These are phyloP conservation scores for Phytophthora crassamura DNA, from an alignment of 352 stramenopile species.

Conservation along the genomic window DNA sequence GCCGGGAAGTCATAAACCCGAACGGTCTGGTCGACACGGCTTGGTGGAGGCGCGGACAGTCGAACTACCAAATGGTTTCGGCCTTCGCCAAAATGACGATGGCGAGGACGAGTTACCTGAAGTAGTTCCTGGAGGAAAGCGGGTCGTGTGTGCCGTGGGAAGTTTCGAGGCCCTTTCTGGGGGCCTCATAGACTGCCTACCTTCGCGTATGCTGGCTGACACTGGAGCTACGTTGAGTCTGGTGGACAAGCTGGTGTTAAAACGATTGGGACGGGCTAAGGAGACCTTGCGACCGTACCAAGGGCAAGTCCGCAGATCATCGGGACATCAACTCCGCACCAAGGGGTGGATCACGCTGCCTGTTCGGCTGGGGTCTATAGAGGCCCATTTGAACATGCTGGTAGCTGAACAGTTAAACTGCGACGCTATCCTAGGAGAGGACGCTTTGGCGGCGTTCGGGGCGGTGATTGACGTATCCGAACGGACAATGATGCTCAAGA, in stretches of 20 bases:
- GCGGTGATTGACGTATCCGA: conserved; percentile 2
- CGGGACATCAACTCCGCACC: not conserved
- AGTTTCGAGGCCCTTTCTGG: not conserved
- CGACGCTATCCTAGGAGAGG: conserved; percentile 2
- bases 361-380: not conserved
- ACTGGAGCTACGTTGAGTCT: conserved; percentile 8
- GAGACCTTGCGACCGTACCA: not conserved
- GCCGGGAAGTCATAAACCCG: too few species aligned
- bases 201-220: not conserved
- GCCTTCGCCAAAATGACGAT: not conserved
- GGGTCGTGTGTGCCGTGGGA: not conserved
- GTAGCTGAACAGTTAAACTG: not conserved
- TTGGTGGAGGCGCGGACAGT: not conserved
- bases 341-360: conserved; percentile 1
- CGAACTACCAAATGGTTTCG: not conserved
- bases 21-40: not conserved
- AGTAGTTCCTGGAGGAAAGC: not conserved
- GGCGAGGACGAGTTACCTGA: not conserved
- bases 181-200: not conserved
- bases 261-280: not conserved
- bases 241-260: not conserved
- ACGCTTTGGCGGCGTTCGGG: not conserved
- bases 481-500: conserved; percentile 1
- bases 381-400: not conserved
- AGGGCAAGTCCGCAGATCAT: not conserved